phyloP scores from a whole-genome alignment of 2,329 filamentous ascomycete genomes.

The Huntiella savannae region DNA sequence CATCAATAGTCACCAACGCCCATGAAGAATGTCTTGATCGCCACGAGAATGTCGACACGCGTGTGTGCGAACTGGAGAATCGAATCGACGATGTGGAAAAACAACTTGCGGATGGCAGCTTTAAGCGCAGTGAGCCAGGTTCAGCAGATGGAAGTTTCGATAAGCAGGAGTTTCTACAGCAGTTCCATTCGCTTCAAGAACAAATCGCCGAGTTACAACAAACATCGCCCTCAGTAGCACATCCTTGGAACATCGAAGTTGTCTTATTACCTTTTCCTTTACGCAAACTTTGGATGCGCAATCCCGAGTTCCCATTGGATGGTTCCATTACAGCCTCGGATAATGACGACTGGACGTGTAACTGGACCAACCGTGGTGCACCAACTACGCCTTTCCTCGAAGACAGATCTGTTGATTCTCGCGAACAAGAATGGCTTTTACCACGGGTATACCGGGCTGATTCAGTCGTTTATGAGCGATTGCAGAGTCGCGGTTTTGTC shows the following conservation, averaged over 20 bases:
- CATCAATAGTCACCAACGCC: conserved; percentile 41
- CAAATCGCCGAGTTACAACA: conserved; percentile 38
- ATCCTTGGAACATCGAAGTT: conserved; percentile 59
- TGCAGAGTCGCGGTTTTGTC: conserved; percentile 56
- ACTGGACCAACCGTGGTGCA: conserved; percentile 20
- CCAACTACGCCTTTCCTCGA: conserved; percentile 28
- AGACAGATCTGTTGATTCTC: conserved; percentile 28
- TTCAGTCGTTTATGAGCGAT: conserved; percentile 45
- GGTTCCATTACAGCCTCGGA: conserved; percentile 16
- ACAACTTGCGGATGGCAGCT: conserved; percentile 22
- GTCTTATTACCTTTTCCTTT: conserved; percentile 54
- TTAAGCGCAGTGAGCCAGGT: conserved; percentile 24
- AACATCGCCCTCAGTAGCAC: conserved; percentile 29
- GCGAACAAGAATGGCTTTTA: conserved; percentile 41
- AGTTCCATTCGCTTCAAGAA: conserved; percentile 30
- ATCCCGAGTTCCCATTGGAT: conserved; percentile 27
- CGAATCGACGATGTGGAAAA: conserved; percentile 38
- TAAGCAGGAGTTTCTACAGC: conserved; percentile 28
- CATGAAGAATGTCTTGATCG: conserved; percentile 51
- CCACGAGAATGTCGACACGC: conserved; percentile 46
- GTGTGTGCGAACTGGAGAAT: conserved; percentile 50
- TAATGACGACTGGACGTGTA: conserved; percentile 31
- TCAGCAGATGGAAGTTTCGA: conserved; percentile 23
- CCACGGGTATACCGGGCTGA: conserved; percentile 48
- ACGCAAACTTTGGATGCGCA: conserved; percentile 34